These are phyloP conservation scores for Terana coerulea DNA, from an alignment of 768 basidiomycete genomes.

Conservation along the genomic window DNA sequence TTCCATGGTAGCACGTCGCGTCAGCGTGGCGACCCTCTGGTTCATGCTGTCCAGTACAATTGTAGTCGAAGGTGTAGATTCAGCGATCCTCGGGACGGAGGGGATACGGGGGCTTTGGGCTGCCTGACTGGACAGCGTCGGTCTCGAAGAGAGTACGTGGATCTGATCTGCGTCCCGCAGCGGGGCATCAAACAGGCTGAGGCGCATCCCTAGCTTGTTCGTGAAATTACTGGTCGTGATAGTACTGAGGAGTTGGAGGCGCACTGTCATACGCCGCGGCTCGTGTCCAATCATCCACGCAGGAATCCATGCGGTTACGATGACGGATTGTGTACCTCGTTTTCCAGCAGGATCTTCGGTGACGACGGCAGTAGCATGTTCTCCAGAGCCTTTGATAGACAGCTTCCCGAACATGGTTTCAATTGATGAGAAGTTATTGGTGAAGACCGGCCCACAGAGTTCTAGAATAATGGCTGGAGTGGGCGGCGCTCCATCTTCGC, in stretches of 20 bases:
- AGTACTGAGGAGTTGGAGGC: background rate
- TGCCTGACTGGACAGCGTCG: no score
- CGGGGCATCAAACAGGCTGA: background rate
- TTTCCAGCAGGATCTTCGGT: slow-evolving; percentile 15
- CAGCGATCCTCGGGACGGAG: no score
- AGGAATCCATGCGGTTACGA: slow-evolving; percentile 25
- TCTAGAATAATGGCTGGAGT: slow-evolving; percentile 27
- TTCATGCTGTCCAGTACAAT: background rate
- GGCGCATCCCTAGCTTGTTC: slow-evolving; percentile 1
- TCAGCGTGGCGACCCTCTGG: background rate
- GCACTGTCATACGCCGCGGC: background rate
- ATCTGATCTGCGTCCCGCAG: background rate
- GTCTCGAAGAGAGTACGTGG: background rate
- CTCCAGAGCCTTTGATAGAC: slow-evolving; percentile 10
- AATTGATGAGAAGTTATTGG: slow-evolving; percentile 27
- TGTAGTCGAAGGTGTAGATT: background rate
- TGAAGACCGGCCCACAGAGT: slow-evolving; percentile 19
- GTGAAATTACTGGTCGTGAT: background rate
- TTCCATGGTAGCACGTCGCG: background rate
- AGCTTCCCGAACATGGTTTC: slow-evolving; percentile 20
- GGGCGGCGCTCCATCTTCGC: slow-evolving; percentile 16
- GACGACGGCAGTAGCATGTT: slow-evolving; percentile 11
- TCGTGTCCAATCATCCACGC: slow-evolving; percentile 20
- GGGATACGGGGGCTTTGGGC: no score
- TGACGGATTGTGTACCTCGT: slow-evolving; percentile 13